These are phyloP conservation scores for Heterobasidion occidentale DNA, from an alignment of 1,284 basidiomycete species.

Conservation along the genomic window DNA sequence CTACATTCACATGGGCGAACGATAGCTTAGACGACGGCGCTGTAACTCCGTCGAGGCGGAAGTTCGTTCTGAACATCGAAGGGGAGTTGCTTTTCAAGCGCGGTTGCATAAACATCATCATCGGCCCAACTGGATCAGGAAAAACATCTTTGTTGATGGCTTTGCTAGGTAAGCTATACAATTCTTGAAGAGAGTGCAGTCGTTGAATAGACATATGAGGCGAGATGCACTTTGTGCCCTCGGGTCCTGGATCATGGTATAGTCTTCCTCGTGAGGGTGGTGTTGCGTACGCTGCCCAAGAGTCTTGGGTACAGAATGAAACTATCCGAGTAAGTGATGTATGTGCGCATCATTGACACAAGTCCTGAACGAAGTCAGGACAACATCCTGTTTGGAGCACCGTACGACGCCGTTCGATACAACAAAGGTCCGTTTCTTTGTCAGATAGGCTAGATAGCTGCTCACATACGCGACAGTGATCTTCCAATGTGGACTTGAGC, in stretches of 20 bases:
- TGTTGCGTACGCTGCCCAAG: slow-evolving; percentile 70
- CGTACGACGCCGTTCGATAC: slow-evolving; percentile 34
- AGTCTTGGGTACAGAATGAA: slow-evolving; percentile 66
- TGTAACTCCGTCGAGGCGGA: slow-evolving; percentile 22
- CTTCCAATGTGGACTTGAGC: slow-evolving; percentile 54
- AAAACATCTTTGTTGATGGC: slow-evolving; percentile 49
- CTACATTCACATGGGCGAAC: slow-evolving; percentile 33
- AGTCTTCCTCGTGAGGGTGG: slow-evolving; percentile 61
- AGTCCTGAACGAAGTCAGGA: slow-evolving; percentile 17
- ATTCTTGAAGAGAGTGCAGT: slow-evolving; percentile 3
- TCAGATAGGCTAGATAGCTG: slow-evolving; percentile 20
- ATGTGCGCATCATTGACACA: too few relatives aligned
- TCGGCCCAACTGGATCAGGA: slow-evolving; percentile 53
- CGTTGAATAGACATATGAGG: slow-evolving; percentile 19
- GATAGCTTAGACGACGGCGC: slow-evolving; percentile 14
- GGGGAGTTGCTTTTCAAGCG: slow-evolving; percentile 50
- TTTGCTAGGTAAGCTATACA: slow-evolving; percentile 32
- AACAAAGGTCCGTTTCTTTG: slow-evolving; percentile 27
- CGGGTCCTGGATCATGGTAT: slow-evolving; percentile 49
- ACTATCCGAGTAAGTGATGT: slow-evolving; percentile 28
- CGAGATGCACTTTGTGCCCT: slow-evolving; percentile 56
- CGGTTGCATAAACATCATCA: slow-evolving; percentile 53
- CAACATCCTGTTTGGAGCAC: slow-evolving; percentile 37
- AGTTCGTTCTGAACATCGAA: slow-evolving; percentile 42
- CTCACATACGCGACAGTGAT: slow-evolving; percentile 37